Evolutionary conservation across 2,329 filamentous ascomycete genomes (phyloP), one percentile per base, ranked within the genome.

Genomic region (Ustilaginoidea virens): DNA sequence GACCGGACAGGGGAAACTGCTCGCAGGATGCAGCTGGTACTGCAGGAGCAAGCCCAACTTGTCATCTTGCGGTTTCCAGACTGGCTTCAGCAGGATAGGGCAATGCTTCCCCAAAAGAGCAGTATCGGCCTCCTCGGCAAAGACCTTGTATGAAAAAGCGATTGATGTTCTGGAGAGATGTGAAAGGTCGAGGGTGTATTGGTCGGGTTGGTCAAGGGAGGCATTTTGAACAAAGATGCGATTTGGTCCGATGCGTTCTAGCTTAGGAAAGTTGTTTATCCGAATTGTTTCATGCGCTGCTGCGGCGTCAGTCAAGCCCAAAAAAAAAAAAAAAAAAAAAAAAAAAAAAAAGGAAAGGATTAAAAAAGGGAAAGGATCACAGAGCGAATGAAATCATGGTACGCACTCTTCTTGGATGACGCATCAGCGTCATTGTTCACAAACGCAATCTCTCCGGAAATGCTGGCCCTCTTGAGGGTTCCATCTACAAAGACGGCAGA

Each of bases 191-290:
- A 98, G 59, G 0, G 61, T 69, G 54, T 92, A 98, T 46, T 87
- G 77, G 33, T 92, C 86, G 4, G 78, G 67, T 33, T 69, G 74
- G 7, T 77, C 71, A 1, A 63, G 46, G 1, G 60, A 54, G 5
- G 68, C 61, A 40, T 83, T 78, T 18, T 75, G 72, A 29, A 96
- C 74, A 53, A 96, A 92, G 33, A 85, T 80, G 24, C 83, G 82
- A 49, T 98, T 98, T 1, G 86, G 85, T 0, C 85, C 86, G 32
- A 98, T 86, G 44, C 82, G 85, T 44, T 96, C 90, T 5, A 98
- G 66, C n/a, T 69, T 67, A 7, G 75, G 57, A 48, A 92, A 93
- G 48, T 93, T 90, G 44, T 92, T 82, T 34, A 98, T 70, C 13
- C 81, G 76, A 39, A 96, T 77, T 2, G 61, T 76, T 43, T 86